phyloP scores from a whole-genome alignment of 768 basidiomycete species.

The Dictyophora rubrovolvata region DNA sequence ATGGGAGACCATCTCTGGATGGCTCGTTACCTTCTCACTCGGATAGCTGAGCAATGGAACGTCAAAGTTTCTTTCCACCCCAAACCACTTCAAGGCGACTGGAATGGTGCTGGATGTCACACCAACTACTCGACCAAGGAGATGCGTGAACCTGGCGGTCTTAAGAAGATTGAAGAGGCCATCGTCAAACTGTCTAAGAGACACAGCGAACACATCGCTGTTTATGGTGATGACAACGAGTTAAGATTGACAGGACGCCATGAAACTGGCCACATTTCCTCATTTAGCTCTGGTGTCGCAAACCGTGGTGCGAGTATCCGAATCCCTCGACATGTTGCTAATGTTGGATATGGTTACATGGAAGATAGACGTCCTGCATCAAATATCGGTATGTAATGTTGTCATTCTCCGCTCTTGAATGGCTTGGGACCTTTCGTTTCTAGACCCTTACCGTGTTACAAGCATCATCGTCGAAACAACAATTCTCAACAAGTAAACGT shows the following conservation, averaged over 20 bases:
- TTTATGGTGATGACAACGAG: constrained; percentile 98
- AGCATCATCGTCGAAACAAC: constrained; percentile 85
- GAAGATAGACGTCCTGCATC: constrained; percentile 97
- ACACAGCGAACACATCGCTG: constrained; percentile 92
- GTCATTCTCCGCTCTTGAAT: neutral
- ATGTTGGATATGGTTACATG: constrained; percentile 89
- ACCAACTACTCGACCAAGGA: constrained; percentile 93
- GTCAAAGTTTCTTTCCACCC: constrained; percentile 99
- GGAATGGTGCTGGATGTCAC: constrained; percentile 99
- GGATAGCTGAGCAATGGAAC: constrained; percentile 96
- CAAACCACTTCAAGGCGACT: constrained; percentile 93
- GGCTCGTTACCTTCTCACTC: constrained; percentile 91
- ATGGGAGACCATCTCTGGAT: constrained; percentile 99
- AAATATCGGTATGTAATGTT: constrained; percentile 68
- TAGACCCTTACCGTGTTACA: constrained; percentile 94
- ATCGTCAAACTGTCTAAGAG: constrained; percentile 87
- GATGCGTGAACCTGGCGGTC: constrained; percentile 92
- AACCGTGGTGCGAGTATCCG: constrained; percentile 96
- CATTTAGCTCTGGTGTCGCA: constrained; percentile 91
- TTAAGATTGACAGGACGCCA: constrained; percentile 91
- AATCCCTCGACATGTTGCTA: constrained; percentile 87
- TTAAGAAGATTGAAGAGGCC: constrained; percentile 82
- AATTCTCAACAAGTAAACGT: constrained; percentile 17
- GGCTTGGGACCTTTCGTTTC: constrained; percentile 9
- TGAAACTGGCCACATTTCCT: constrained; percentile 91